These are phyloP conservation scores for Ascochyta pisi DNA, from an alignment of 2,329 filamentous ascomycete genomes.

Conservation along the genomic window DNA sequence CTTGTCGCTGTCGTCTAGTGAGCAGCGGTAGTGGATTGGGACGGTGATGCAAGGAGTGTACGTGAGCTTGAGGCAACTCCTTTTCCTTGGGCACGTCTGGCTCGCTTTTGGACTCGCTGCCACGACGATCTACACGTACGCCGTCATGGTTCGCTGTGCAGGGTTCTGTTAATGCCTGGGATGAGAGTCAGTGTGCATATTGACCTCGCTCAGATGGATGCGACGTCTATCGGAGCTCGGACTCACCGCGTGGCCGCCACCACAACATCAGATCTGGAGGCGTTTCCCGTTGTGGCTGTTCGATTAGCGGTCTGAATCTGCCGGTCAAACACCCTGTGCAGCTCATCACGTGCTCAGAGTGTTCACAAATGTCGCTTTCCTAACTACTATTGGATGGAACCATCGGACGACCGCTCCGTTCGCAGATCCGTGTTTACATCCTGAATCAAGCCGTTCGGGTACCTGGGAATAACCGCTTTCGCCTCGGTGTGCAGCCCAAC, in stretches of 20 bases:
- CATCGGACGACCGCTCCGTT: not conserved
- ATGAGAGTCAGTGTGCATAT: too few species aligned
- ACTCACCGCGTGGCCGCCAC: not conserved
- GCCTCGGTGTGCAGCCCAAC: not conserved
- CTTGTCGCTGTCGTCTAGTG: not conserved
- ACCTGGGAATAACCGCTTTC: not conserved
- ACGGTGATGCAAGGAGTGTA: not conserved
- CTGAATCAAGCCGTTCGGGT: not conserved
- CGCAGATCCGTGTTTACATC: not conserved
- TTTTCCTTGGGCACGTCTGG: too few species aligned
- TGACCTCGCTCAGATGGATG: not conserved
- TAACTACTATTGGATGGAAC: not conserved
- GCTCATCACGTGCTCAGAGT: not conserved
- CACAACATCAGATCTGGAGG: not conserved
- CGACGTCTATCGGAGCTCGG: not conserved
- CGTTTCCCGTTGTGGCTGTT: not conserved
- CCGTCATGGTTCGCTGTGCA: not conserved
- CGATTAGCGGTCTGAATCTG: not conserved
- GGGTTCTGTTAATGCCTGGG: not conserved
- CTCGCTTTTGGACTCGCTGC: not conserved
- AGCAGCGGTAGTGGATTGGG: not conserved
- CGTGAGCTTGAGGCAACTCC: not conserved
- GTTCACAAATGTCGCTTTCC: not conserved
- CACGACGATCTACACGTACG: not conserved
- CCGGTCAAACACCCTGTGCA: not conserved